Evolutionary conservation across 108 stramenopile genomes (phyloP), one percentile per base, ranked within the genome.

Genomic region (Fistulifera pelliculosa): DNA sequence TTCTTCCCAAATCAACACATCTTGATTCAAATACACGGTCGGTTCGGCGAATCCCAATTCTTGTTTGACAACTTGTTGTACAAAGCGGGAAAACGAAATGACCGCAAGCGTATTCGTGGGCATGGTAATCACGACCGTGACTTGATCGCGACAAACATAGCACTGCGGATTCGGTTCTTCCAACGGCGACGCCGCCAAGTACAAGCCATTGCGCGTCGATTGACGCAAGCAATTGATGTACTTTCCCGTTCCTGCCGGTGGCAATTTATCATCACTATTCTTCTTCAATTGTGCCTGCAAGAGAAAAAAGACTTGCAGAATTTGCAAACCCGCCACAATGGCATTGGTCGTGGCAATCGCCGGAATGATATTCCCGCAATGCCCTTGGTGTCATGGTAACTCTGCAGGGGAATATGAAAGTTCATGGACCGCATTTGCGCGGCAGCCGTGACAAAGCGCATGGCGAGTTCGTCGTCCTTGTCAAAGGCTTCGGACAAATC

Each of bases 321-420:
- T 73, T 64, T 90, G 90, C 59, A 90, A 60, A 3, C 93, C 91
- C 1, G 97, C 96, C 40, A 93, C 94, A 67, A 99, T 97, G 26
- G 99, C 99, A 83, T 99, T 99, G 51, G 97, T 99, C 13, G 99
- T 98, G 44, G 99, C 97, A 74, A 99, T 96, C 47, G 99, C 99
- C 19, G 97, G 97, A 64, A 99, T 97, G 58, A 98, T 99, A 68
- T 99, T 99, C 8, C 97, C 97, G 97, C 99, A 45, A 98, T 95
- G 25, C 99, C 97, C 77, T 98, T 98, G 71, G 92, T 87, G 41
- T 71, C 75, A 61, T 98, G 94, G 21, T 79, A 60, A 44, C 73
- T 73, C 68, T 90, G 87, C 35, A 86, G 62, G 21, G 85, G 87
- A 69, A 96, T 96, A 15, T 77, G 63, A 76, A 99, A 99, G 8